Conservation (phyloP, 768 basidiomycete species). For the Suillus tomentosus region DNA sequence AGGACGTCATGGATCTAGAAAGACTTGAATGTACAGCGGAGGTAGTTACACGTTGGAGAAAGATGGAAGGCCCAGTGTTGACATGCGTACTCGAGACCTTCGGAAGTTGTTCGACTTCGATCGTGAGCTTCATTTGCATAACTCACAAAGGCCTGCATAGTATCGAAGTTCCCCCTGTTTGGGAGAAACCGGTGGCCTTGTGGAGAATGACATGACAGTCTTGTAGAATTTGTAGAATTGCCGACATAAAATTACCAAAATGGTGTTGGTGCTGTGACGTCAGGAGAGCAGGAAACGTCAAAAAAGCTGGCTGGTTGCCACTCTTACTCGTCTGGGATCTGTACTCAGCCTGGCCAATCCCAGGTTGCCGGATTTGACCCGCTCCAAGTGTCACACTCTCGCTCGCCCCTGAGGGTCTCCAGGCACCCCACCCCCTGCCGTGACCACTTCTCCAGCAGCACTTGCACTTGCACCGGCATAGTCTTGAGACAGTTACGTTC, state of each 20-base stretch:
- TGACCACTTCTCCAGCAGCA: too few relatives aligned
- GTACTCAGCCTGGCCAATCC: background rate
- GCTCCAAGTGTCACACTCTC: background rate
- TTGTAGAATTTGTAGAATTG: too few relatives aligned
- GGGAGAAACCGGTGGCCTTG: background rate
- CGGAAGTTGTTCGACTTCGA: background rate
- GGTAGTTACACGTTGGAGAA: background rate
- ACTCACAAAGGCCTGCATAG: background rate
- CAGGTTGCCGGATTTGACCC: background rate
- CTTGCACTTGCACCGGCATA: too few relatives aligned
- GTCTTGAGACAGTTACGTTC: too few relatives aligned
- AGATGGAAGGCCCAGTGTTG: background rate
- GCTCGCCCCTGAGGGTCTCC: background rate
- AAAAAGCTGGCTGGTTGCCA: background rate
- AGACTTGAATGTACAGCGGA: background rate
- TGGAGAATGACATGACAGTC: too few relatives aligned
- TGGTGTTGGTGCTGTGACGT: too few relatives aligned
- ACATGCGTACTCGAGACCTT: background rate
- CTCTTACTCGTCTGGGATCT: background rate
- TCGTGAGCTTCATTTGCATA: background rate
- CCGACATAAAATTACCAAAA: too few relatives aligned
- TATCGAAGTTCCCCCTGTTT: background rate
- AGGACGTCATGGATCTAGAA: background rate
- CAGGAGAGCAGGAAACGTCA: background rate
- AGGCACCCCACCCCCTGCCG: too few relatives aligned